Conservation (phyloP, 2,329 filamentous ascomycete species). For the Leptographium wingfieldii region DNA sequence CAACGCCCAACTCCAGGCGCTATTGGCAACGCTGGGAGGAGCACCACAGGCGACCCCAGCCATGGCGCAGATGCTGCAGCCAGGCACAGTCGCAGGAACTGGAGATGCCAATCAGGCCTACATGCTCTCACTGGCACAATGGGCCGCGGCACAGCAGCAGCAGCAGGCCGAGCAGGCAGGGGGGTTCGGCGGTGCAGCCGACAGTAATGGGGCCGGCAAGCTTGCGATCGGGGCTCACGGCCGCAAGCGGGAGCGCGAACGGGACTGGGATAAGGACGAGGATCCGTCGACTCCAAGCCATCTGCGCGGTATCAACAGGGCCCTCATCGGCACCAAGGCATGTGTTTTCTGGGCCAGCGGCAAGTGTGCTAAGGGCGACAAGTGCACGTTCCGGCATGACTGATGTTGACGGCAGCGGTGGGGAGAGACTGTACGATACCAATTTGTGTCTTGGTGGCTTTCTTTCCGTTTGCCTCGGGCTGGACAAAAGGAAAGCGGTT, state of each 20-base stretch:
- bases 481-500: neutral
- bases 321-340: conserved; percentile 51
- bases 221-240: neutral
- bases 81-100: neutral
- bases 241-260: conserved; percentile 15
- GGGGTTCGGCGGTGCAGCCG: neutral
- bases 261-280: conserved; percentile 21
- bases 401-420: conserved; percentile 5
- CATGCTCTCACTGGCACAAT: conserved; percentile 9
- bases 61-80: neutral
- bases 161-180: neutral
- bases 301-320: conserved; percentile 37
- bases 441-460: neutral
- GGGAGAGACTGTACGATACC: no score
- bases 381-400: conserved; percentile 63
- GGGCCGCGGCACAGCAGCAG: conserved; percentile 5
- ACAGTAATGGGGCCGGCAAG: neutral
- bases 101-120: conserved; percentile 4
- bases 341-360: conserved; percentile 61
- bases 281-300: conserved; percentile 22
- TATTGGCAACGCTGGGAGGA: conserved; percentile 9
- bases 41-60: neutral
- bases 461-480: neutral
- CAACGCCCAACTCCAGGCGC: conserved; percentile 12
- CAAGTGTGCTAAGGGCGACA: conserved; percentile 59